Conservation (phyloP, 2,329 filamentous ascomycete species). For the Ceratocystis harringtonii region DNA sequence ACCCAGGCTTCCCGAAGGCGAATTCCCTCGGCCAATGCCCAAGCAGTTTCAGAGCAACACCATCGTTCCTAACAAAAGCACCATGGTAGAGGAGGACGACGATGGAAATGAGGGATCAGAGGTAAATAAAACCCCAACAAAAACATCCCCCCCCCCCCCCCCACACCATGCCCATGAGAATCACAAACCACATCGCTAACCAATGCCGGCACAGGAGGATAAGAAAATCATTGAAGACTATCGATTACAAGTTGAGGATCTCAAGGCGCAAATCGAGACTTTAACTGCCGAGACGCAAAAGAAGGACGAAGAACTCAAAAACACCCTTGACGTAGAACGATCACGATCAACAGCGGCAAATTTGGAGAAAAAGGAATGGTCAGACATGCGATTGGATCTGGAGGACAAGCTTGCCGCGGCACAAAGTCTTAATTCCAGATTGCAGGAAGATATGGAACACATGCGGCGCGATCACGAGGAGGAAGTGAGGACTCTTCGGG, state of each 20-base stretch:
- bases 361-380: slow-evolving; percentile 56
- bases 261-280: slow-evolving; percentile 60
- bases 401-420: slow-evolving; percentile 62
- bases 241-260: slow-evolving; percentile 61
- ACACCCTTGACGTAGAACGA: slow-evolving; percentile 43
- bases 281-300: slow-evolving; percentile 54
- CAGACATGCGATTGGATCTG: slow-evolving; percentile 47
- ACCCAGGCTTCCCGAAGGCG: slow-evolving; percentile 38
- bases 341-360: slow-evolving; percentile 36
- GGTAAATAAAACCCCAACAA: slow-evolving; percentile 25
- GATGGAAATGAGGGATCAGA: slow-evolving; percentile 35
- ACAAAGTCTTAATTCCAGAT: slow-evolving; percentile 59
- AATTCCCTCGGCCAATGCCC: slow-evolving; percentile 61
- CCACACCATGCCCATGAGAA: too few species aligned
- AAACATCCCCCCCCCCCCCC: neutral
- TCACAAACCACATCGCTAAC: neutral
- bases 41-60: slow-evolving; percentile 93
- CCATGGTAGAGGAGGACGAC: slow-evolving; percentile 91
- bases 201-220: neutral
- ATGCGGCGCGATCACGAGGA: slow-evolving; percentile 52
- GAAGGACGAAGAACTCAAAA: slow-evolving; percentile 56
- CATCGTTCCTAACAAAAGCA: slow-evolving; percentile 94
- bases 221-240: slow-evolving; percentile 35
- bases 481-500: slow-evolving; percentile 46
- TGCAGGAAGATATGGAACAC: slow-evolving; percentile 65